A percentile compares a stretch with the other conserved stretches of the same genome.
phyloP scores from a whole-genome alignment of 2,329 filamentous ascomycete species.

The Thelonectria blattea region DNA sequence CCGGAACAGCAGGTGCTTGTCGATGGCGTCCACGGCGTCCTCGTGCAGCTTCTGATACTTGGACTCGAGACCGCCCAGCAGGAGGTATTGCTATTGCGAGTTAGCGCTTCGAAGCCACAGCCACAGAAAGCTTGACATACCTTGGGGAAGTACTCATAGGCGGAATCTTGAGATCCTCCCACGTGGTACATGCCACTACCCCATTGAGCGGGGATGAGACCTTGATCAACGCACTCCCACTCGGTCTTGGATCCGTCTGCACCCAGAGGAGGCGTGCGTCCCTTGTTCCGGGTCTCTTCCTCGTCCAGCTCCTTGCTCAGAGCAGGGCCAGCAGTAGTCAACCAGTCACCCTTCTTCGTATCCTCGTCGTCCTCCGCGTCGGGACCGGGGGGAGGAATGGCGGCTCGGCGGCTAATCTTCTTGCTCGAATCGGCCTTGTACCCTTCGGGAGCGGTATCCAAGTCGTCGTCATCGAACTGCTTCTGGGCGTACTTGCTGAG shows the following conservation, averaged over 20 bases:
- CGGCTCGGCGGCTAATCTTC: neutral
- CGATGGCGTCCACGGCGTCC: conserved; percentile 69
- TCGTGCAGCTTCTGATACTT: conserved; percentile 79
- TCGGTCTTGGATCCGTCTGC: conserved; percentile 44
- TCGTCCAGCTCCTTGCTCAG: conserved; percentile 1
- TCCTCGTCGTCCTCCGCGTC: neutral
- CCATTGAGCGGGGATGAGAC: conserved; percentile 56
- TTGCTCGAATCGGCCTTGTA: conserved; percentile 24
- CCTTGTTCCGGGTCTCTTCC: neutral
- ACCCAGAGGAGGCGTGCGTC: conserved; percentile 38
- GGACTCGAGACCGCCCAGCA: conserved; percentile 74
- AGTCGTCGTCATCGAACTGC: conserved; percentile 43
- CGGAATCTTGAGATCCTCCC: conserved; percentile 72
- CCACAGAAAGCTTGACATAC: conserved; percentile 35
- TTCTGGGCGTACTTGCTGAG: conserved; percentile 46
- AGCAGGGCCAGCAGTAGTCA: neutral
- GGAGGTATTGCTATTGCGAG: conserved; percentile 65
- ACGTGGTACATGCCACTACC: conserved; percentile 60
- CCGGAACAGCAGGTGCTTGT: conserved; percentile 76
- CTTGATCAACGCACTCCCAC: conserved; percentile 64
- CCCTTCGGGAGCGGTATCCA: conserved; percentile 38
- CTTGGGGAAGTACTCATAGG: conserved; percentile 75
- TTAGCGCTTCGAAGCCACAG: conserved; percentile 28
- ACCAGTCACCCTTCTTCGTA: conserved; percentile 3
- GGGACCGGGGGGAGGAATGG: neutral